Evolutionary conservation across 306 rosid species (phyloP).

Genomic region (Rosa chinensis): DNA sequence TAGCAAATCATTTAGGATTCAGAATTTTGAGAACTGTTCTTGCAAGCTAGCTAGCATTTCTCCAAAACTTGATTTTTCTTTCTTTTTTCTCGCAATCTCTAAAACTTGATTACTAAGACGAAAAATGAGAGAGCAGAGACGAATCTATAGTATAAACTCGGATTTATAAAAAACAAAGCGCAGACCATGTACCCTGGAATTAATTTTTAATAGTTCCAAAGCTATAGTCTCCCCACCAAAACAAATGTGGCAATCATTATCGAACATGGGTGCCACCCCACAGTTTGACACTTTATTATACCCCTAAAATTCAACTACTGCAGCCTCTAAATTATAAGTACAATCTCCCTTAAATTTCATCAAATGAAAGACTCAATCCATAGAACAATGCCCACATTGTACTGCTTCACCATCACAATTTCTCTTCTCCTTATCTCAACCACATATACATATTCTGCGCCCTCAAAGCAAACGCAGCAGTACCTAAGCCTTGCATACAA

Average conservation of each 20-base stretch:
- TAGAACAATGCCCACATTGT: conserved; percentile 25
- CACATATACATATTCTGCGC: conserved; percentile 19
- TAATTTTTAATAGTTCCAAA: background rate
- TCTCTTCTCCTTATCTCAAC: conserved; percentile 29
- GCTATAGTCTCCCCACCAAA: conserved; percentile 8
- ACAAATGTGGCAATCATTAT: conserved; percentile 47
- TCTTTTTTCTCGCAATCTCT: too few species aligned
- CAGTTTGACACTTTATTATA: conserved; percentile 43
- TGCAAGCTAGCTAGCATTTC: too few species aligned
- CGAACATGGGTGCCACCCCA: conserved; percentile 92
- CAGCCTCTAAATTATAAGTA: conserved; percentile 20
- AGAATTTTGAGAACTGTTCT: too few species aligned
- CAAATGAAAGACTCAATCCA: conserved; percentile 3
- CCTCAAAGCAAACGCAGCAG: background rate
- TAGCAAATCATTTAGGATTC: too few species aligned
- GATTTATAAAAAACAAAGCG: background rate
- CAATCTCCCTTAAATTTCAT: background rate
- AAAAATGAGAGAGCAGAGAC: background rate
- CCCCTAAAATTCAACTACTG: conserved; percentile 27
- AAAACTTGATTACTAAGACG: background rate
- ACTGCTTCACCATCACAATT: conserved; percentile 5
- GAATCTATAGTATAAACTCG: background rate
- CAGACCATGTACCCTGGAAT: background rate
- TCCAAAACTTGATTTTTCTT: too few species aligned
- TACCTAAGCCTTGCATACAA: conserved; percentile 30